Evolutionary conservation across 2,329 filamentous ascomycete genomes (phyloP).

Genomic region (Lecanicillium sp.): DNA sequence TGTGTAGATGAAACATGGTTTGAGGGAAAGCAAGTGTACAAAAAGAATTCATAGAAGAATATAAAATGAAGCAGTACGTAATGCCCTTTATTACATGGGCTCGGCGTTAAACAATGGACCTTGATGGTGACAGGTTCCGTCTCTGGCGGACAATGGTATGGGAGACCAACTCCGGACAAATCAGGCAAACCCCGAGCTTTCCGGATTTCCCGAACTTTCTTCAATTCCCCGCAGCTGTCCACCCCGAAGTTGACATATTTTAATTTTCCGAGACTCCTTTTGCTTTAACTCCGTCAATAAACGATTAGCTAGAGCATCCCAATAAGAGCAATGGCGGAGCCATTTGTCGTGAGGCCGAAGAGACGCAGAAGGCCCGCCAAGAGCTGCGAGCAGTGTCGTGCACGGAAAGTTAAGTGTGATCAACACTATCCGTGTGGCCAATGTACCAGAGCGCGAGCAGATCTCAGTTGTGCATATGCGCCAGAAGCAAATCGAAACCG

Average conservation of each 20-base stretch:
- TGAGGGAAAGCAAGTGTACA: slow-evolving; percentile 33
- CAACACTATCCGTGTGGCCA: slow-evolving; percentile 3
- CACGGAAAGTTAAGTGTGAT: slow-evolving; percentile 7
- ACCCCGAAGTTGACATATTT: too few species aligned
- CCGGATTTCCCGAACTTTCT: too few species aligned
- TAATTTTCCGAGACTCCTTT: too few species aligned
- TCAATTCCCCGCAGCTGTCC: too few species aligned
- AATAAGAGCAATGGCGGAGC: too few species aligned
- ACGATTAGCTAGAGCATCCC: too few species aligned
- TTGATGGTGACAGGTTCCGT: too few species aligned
- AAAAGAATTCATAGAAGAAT: background rate
- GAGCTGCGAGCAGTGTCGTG: slow-evolving; percentile 6
- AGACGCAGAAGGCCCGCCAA: slow-evolving; percentile 7
- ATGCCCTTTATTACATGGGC: background rate
- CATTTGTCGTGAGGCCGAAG: too few species aligned
- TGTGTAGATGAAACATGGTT: slow-evolving; percentile 46
- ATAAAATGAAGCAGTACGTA: background rate
- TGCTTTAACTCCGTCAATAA: too few species aligned
- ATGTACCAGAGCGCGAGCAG: slow-evolving; percentile 2
- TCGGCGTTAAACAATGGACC: background rate
- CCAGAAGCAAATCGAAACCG: background rate
- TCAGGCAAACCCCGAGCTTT: too few species aligned
- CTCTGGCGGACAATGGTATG: too few species aligned
- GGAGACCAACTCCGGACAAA: too few species aligned
- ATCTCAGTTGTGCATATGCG: slow-evolving; percentile 4